Evolutionary conservation across 2,329 filamentous ascomycete species (phyloP), one percentile per base, ranked within the genome.

Genomic region (Alternaria gansuensis): DNA sequence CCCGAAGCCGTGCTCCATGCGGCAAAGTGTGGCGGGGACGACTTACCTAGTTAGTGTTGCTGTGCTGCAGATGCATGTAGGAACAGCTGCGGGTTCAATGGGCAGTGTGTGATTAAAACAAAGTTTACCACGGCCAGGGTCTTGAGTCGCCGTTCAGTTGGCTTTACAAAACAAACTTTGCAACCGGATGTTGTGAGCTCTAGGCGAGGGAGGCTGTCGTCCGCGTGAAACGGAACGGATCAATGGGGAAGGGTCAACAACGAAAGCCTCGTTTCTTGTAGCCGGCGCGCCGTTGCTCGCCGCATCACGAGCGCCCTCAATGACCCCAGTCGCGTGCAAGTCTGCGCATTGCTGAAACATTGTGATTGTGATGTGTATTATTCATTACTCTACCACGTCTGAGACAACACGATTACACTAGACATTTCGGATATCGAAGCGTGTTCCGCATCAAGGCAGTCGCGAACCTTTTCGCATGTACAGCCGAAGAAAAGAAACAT

Each of bases 21-120:
- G 57, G 59, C 53, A 55, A 59, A 51, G 60, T 39, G 60, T 62
- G 48, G 64, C 60, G 62, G 57, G 62, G 62, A 50, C 57, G 33
- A 40, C 59, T 28, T 59, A 63, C 48, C 45, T 54, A 56, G 37
- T 26, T 55, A 2, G 17, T 17, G 55, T 51, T 53, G 54, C 53
- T 53, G 40, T 57, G 44, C 44, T 48, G 57, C 63, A 48, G 33
- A 46, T 62, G 62, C 60, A 63, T 52, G 55, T 63, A 57, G 60
- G 52, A 54, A 57, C 54, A 31, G 41, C 44, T 24, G 50, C 49
- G 52, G 54, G 59, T 52, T 55, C 26, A 41, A 37, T 56, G 34
- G 46, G 21, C 28, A 48, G 48, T 59, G 48, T 59, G 57, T 65
- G 64, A 65, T 49, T 17, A 48, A 56, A 65, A 63, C 59, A 63